Percentiles rank a stretch among this genome's conserved stretches.
Evolutionary conservation across 2,329 filamentous ascomycete species (phyloP).

Genomic region (Capronia coronata): DNA sequence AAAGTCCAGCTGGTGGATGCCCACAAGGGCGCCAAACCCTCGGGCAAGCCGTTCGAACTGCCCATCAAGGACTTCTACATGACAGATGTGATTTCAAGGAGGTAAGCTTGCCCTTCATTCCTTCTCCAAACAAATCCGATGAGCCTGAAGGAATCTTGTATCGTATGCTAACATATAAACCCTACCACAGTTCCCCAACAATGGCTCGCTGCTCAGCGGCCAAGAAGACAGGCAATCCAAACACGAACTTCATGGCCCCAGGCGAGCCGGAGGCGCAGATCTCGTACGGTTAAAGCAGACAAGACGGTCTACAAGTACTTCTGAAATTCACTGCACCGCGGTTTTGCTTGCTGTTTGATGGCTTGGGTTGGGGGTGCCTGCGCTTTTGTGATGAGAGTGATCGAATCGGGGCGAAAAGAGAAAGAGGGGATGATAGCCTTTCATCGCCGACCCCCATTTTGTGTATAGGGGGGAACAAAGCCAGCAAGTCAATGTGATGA

Average conservation of each 20-base stretch:
- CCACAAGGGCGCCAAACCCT: conserved; percentile 79
- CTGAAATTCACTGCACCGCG: no score
- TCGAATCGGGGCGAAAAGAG: no score
- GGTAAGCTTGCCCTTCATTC: no score
- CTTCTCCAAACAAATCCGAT: no score
- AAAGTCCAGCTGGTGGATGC: conserved; percentile 94
- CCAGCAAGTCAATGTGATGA: no score
- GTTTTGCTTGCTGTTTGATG: neutral
- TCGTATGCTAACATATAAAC: conserved; percentile 14
- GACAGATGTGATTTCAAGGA: conserved; percentile 93
- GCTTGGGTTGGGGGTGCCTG: no score
- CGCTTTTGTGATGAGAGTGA: no score
- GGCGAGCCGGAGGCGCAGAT: conserved; percentile 47
- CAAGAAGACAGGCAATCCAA: conserved; percentile 72
- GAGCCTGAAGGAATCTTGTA: no score
- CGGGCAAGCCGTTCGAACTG: conserved; percentile 68
- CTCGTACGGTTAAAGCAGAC: conserved; percentile 31
- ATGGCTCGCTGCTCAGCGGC: conserved; percentile 96
- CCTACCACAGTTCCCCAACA: conserved; percentile 70
- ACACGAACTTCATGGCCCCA: conserved; percentile 72
- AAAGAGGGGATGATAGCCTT: no score
- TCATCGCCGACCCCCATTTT: no score
- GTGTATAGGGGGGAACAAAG: no score
- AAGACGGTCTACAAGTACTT: no score
- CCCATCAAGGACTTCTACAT: conserved; percentile 96